Percentiles rank a stretch among this genome's conserved stretches.
These are phyloP conservation scores for Fragaria vesca DNA, from an alignment of 306 rosid genomes.

Conservation along the genomic window DNA sequence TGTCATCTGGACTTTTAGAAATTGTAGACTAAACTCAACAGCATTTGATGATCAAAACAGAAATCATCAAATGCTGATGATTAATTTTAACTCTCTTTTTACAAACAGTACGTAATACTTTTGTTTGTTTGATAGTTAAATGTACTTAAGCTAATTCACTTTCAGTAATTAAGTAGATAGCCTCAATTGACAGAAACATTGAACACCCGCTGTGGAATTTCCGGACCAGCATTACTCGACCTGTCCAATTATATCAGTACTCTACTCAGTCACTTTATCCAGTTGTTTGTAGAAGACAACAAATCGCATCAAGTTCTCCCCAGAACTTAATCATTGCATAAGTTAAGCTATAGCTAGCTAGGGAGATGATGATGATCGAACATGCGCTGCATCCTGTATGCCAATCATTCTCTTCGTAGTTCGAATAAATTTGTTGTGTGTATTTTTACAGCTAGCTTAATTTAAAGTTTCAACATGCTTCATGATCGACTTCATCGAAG, in stretches of 20 bases:
- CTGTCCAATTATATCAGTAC: slow-evolving; percentile 33
- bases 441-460: not conserved
- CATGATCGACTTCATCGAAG: not conserved
- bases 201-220: slow-evolving; percentile 20
- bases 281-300: slow-evolving; percentile 31
- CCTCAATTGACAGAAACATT: slow-evolving; percentile 20
- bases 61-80: not conserved
- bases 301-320: slow-evolving; percentile 28
- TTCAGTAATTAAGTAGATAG: slow-evolving; percentile 18
- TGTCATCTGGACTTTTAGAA: not conserved
- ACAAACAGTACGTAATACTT: not conserved
- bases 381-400: slow-evolving; percentile 14
- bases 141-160: slow-evolving; percentile 4
- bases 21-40: no score
- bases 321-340: slow-evolving; percentile 41
- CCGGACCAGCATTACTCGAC: slow-evolving; percentile 19
- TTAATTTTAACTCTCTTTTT: not conserved
- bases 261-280: slow-evolving; percentile 15
- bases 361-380: slow-evolving; percentile 11
- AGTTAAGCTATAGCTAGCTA: slow-evolving; percentile 27
- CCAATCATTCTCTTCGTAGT: slow-evolving; percentile 19
- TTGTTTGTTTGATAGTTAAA: not conserved
- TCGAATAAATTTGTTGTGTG: not conserved
- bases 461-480: not conserved
- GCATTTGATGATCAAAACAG: no score